These are phyloP conservation scores for Adiantum capillusveneris DNA, from an alignment of 75 land plant species.

Conservation along the genomic window DNA sequence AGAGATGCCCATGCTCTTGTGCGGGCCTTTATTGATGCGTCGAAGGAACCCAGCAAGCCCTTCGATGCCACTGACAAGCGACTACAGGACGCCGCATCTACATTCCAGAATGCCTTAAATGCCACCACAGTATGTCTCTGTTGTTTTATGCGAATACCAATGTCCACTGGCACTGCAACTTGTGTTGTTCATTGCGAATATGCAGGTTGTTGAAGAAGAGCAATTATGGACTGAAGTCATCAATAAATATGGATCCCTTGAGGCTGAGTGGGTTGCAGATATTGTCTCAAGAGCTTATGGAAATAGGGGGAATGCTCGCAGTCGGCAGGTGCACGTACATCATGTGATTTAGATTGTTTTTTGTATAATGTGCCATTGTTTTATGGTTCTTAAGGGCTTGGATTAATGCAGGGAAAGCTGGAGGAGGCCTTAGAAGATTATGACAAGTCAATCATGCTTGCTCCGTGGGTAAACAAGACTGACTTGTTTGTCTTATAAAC, in stretches of 20 bases:
- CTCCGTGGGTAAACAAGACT: conserved; percentile 28
- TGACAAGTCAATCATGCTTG: conserved; percentile 29
- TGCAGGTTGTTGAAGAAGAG: conserved; percentile 40
- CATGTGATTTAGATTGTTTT: neutral
- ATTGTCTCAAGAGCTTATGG: conserved; percentile 36
- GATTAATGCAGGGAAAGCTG: conserved; percentile 30
- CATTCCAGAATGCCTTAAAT: conserved; percentile 23
- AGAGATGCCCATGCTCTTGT: conserved; percentile 10
- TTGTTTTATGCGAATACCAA: too few species aligned
- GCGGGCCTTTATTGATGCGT: conserved; percentile 17
- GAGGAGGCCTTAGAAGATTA: conserved; percentile 35
- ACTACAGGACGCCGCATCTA: conserved; percentile 23
- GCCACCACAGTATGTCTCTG: conserved; percentile 18
- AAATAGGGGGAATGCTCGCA: conserved; percentile 36
- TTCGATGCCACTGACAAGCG: conserved; percentile 30
- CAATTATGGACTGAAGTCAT: conserved; percentile 34
- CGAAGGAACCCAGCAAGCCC: conserved; percentile 18
- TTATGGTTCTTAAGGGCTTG: too few species aligned
- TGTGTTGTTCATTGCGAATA: too few species aligned
- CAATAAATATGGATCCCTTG: conserved; percentile 16
- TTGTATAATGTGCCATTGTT: too few species aligned
- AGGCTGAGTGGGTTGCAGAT: conserved; percentile 43
- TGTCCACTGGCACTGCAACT: too few species aligned
- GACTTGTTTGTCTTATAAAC: too few species aligned
- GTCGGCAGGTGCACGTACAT: conserved; percentile 19